Base-by-base conservation (phyloP, 1,284 basidiomycete genomes). In the Tremellales sp. region DNA sequence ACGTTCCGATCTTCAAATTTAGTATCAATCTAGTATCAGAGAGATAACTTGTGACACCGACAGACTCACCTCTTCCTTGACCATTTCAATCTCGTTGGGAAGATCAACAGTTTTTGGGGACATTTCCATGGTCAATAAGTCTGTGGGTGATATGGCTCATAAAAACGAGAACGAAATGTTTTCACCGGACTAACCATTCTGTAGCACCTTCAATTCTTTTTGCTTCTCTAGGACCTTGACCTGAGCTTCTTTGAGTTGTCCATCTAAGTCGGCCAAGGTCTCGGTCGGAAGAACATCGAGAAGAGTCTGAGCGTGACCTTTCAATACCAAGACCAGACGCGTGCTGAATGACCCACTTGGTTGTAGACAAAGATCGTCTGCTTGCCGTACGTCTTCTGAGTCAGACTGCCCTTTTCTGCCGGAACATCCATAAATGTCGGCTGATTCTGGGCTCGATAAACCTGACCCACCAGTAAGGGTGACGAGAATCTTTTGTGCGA, bases 401-500 rank as follows among this genome's bases (percentile, higher is more conserved):
- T 68, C n/a, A 73, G 50, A 34, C 39, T 45, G 10, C 66, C 68
- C 45, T 63, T 69, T 21, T 71, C 69, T 71, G 39, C 29, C 12
- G 14, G 16, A 18, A 36, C 9, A 9, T n/a, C n/a, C n/a, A n/a
- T n/a, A n/a, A n/a, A n/a, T n/a, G 22, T 7, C 33, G 12, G 29
- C 13, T 33, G 18, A 26, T 31, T 24, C 9, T 27, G 28, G 32
- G 37, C 18, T 19, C 5, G 12, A n/a, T n/a, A 3, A 3, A 18
- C 31, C 48, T 53, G 43, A 71, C 75, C 47, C 61, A 86, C 89
- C 88, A 45, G 89, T 83, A 12, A 92, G 78, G 0, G 80, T 72
- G 1, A 80, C 74, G 12, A 92, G 77, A 39, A 91, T 85, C 73
- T 91, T 91, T 66, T 89, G 87, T 0, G 83, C 83, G 7, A 82